These are phyloP conservation scores for Perkinsus marinus DNA, from an alignment of 169 alveolate genomes.

Conservation along the genomic window DNA sequence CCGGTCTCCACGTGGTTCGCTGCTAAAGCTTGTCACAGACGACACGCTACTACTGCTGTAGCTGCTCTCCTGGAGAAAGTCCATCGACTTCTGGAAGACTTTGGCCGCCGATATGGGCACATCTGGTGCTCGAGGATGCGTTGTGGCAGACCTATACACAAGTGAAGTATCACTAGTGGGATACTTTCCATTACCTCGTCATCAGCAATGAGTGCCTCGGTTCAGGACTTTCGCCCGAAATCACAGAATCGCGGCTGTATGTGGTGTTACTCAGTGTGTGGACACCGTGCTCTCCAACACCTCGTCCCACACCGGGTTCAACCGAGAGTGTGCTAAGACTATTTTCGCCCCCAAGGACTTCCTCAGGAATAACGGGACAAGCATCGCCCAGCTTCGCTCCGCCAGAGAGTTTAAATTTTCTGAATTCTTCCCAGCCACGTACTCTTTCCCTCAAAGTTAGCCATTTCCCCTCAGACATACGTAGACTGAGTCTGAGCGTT, in stretches of 20 bases:
- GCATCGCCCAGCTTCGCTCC: not conserved
- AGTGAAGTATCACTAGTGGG: not conserved
- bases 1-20: not conserved
- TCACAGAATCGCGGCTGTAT: not conserved
- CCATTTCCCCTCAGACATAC: not conserved
- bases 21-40: not conserved
- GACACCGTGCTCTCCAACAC: not conserved
- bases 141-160: not conserved
- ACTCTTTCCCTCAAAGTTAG: not conserved
- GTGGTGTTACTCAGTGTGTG: not conserved
- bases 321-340: not conserved
- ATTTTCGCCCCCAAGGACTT: not conserved
- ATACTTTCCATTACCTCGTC: not conserved
- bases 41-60: not conserved
- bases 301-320: not conserved
- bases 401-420: not conserved
- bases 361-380: not conserved
- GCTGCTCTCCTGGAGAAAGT: not conserved
- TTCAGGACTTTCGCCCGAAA: not conserved
- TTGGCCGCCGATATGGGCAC: not conserved
- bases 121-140: not conserved
- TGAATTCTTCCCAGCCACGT: not conserved
- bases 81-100: not conserved
- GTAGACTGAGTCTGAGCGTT: not conserved
- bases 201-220: not conserved